These are phyloP conservation scores for Stephania yunnanensis DNA, from an alignment of 164 flowering plant genomes.

Conservation along the genomic window DNA sequence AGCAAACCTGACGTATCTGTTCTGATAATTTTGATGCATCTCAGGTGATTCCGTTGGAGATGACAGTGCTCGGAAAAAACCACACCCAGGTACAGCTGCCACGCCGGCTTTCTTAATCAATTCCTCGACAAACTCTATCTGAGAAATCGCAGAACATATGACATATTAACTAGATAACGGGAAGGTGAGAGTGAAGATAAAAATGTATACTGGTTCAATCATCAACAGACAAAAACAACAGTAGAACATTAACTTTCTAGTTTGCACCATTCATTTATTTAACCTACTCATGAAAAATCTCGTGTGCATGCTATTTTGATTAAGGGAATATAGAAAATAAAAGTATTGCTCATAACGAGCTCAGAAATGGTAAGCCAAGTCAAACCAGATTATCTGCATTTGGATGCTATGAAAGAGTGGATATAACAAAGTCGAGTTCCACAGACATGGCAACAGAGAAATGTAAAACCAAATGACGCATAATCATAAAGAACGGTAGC, in stretches of 20 bases:
- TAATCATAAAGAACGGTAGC: background rate
- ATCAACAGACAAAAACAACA: background rate
- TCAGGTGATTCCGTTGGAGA: conserved; percentile 4
- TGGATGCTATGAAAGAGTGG: background rate
- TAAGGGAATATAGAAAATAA: too few relatives aligned
- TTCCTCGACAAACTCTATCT: conserved; percentile 63
- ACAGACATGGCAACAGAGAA: background rate
- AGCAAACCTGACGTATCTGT: conserved; percentile 70
- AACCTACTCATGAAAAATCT: background rate
- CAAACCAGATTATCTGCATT: background rate
- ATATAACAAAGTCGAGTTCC: background rate
- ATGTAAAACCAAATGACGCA: background rate
- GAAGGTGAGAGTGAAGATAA: background rate
- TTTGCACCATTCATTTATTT: background rate
- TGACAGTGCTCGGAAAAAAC: conserved; percentile 48
- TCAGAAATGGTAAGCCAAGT: background rate
- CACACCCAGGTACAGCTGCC: conserved; percentile 69
- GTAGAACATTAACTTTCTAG: background rate
- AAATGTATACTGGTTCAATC: background rate
- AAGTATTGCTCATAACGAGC: background rate
- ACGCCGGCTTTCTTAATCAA: conserved; percentile 34
- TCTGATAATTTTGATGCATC: conserved; percentile 24
- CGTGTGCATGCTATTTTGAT: too few relatives aligned
- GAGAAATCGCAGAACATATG: conserved; percentile 10
- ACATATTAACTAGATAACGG: background rate